Evolutionary conservation across 1,139 yeast species (phyloP).

Genomic region (Saccharomyces hybrid): DNA sequence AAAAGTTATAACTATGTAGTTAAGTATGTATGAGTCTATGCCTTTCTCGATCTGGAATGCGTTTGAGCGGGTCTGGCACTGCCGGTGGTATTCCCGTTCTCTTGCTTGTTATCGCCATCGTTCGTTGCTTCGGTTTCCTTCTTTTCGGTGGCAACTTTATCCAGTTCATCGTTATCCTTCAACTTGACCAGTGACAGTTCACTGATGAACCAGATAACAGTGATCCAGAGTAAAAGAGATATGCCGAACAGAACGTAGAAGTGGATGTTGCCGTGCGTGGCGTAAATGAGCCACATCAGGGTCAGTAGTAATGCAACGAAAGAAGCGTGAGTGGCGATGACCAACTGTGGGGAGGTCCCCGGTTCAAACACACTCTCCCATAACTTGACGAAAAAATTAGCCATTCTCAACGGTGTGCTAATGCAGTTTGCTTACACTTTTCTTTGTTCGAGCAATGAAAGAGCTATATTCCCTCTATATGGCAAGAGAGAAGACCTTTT

Average conservation of each 20-base stretch:
- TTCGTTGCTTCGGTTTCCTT: too few species aligned
- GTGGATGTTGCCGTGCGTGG: conserved; percentile 62
- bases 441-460: too few species aligned
- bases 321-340: conserved; percentile 71
- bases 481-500: too few species aligned
- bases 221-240: conserved; percentile 64
- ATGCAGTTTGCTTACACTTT: background rate
- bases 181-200: conserved; percentile 55
- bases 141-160: conserved; percentile 14
- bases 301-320: conserved; percentile 49
- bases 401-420: background rate
- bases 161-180: conserved; percentile 36
- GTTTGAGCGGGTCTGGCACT: too few species aligned
- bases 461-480: too few species aligned
- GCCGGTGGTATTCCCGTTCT: too few species aligned
- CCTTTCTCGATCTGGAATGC: too few species aligned
- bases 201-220: conserved; percentile 79
- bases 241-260: conserved; percentile 66
- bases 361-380: conserved; percentile 95
- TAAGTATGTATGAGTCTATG: too few species aligned
- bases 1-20: too few species aligned
- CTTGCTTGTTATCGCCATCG: background rate
- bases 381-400: conserved; percentile 52
- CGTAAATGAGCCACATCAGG: conserved; percentile 48
- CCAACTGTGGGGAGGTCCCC: conserved; percentile 82